phyloP scores from a whole-genome alignment of 2,329 filamentous ascomycete genomes.

The Reticulascus tulasneorum region DNA sequence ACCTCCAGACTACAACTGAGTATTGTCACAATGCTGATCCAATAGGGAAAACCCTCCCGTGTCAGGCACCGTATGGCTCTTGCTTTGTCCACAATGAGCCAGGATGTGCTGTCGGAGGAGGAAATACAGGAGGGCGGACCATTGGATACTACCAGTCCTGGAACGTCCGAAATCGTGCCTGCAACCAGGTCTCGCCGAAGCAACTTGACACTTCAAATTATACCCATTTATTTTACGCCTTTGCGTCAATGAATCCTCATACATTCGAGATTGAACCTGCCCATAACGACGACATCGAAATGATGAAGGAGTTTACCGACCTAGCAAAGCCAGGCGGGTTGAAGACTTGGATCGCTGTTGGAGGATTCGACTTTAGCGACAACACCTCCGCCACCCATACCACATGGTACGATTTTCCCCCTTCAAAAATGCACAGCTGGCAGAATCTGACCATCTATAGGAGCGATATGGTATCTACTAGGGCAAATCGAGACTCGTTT shows the following conservation, averaged over 20 bases:
- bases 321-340: constrained; percentile 21
- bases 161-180: constrained; percentile 20
- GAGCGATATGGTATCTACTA: constrained; percentile 21
- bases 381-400: constrained; percentile 1
- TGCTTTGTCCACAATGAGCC: constrained; percentile 17
- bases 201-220: constrained; percentile 22
- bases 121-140: constrained; percentile 21
- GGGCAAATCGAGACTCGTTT: constrained; percentile 27
- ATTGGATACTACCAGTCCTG: constrained; percentile 28
- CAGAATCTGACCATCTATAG: constrained; percentile 7
- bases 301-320: constrained; percentile 21
- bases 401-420: no score
- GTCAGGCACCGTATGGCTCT: constrained; percentile 28
- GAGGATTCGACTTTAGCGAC: constrained; percentile 17
- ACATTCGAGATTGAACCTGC: not conserved
- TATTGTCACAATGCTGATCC: constrained; percentile 20
- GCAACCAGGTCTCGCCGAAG: constrained; percentile 24
- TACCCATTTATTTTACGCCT: constrained; percentile 30
- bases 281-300: constrained; percentile 13
- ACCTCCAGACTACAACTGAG: constrained; percentile 19
- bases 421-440: constrained; percentile 24
- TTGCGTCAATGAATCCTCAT: constrained; percentile 33
- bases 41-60: constrained; percentile 15
- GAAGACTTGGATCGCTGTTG: constrained; percentile 24
- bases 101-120: constrained; percentile 18